Conservation (phyloP, 352 stramenopile species). For the Phytopythium boreale region DNA sequence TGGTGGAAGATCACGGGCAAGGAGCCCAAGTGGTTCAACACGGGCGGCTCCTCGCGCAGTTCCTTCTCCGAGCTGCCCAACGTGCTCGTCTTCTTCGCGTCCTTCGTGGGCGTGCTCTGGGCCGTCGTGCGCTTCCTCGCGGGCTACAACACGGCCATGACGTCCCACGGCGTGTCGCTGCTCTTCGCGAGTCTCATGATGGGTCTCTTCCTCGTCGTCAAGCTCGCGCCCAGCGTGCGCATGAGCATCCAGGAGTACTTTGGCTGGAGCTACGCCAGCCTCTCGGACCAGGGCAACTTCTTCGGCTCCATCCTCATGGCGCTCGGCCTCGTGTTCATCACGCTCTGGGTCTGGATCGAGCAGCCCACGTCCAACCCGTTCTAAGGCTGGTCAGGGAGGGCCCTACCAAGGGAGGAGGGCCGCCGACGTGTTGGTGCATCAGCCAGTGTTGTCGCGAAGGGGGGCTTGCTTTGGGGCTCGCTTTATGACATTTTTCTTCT, state of each 20-base stretch:
- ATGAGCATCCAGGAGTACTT: constrained; percentile 90
- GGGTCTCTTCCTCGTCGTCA: constrained; percentile 78
- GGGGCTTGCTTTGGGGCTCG: too few species aligned
- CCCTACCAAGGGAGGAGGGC: neutral
- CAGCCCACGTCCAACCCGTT: constrained; percentile 80
- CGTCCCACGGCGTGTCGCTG: constrained; percentile 66
- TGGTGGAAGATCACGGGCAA: constrained; percentile 85
- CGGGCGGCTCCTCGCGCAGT: constrained; percentile 58
- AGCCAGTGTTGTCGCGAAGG: too few species aligned
- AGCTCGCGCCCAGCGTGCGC: constrained; percentile 72
- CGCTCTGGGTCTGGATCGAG: constrained; percentile 81
- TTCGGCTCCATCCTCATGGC: constrained; percentile 69
- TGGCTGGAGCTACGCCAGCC: constrained; percentile 84
- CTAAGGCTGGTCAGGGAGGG: constrained; percentile 17
- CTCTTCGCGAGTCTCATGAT: constrained; percentile 78
- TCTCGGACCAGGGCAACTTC: constrained; percentile 85
- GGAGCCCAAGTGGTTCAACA: constrained; percentile 82
- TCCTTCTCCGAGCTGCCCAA: constrained; percentile 72
- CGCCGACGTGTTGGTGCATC: too few species aligned
- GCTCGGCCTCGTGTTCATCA: constrained; percentile 76
- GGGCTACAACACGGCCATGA: constrained; percentile 75
- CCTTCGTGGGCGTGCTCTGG: constrained; percentile 63
- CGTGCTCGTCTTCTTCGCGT: constrained; percentile 74
- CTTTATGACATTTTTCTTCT: too few species aligned
- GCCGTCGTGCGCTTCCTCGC: constrained; percentile 76